Evolutionary conservation across 1,139 yeast genomes (phyloP).

Genomic region (Scheffersomyces quercinus): DNA sequence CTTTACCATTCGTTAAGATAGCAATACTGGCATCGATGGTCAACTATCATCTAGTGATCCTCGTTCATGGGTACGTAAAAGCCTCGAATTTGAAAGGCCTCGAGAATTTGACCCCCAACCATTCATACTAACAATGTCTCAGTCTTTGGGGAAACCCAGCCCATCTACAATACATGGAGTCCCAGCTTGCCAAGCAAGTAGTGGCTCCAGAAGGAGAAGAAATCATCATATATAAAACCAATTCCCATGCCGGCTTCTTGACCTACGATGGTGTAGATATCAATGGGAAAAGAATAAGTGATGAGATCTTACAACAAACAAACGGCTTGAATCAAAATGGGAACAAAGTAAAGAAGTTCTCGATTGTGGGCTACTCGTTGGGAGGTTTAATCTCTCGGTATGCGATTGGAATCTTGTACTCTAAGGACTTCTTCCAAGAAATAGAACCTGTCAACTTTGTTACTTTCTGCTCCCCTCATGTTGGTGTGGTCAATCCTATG

Average conservation of each 20-base stretch:
- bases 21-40: conserved; percentile 13
- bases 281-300: conserved; percentile 74
- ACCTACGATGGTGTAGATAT: conserved; percentile 88
- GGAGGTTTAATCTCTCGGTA: conserved; percentile 82
- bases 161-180: conserved; percentile 62
- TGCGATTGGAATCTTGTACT: conserved; percentile 68
- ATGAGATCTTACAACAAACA: conserved; percentile 59
- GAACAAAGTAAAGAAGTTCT: conserved; percentile 50
- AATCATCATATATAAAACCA: conserved; percentile 56
- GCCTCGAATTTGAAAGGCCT: background rate
- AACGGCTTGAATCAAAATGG: conserved; percentile 23
- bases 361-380: conserved; percentile 77
- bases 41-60: conserved; percentile 58
- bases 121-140: conserved; percentile 9
- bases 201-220: conserved; percentile 20
- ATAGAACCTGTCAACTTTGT: conserved; percentile 60
- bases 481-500: conserved; percentile 72
- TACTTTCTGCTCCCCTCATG: conserved; percentile 82
- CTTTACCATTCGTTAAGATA: too few relatives aligned
- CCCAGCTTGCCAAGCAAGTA: conserved; percentile 7
- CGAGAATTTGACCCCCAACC: background rate
- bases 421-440: conserved; percentile 51
- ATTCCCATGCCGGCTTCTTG: conserved; percentile 63
- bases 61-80: conserved; percentile 68
- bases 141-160: conserved; percentile 75